These are phyloP conservation scores for Erysimum cheiri DNA, from an alignment of 441 rosid species.

Conservation along the genomic window DNA sequence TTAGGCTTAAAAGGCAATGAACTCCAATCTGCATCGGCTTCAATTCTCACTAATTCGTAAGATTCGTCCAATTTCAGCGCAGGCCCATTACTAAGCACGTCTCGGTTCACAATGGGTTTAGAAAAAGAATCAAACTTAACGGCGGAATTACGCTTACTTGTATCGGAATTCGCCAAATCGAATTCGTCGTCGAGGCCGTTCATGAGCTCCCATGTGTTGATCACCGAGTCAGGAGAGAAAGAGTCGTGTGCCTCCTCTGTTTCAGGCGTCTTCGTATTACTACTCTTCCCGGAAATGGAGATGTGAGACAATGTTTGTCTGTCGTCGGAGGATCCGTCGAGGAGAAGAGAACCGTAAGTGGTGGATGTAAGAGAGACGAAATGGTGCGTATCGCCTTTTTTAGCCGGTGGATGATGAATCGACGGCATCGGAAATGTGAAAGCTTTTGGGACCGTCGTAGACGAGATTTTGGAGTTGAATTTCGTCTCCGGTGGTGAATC, in stretches of 20 bases:
- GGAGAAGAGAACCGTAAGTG: slow-evolving; percentile 79
- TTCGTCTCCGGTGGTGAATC: slow-evolving; percentile 33
- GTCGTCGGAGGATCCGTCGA: slow-evolving; percentile 44
- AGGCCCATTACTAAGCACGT: slow-evolving; percentile 30
- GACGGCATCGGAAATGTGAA: slow-evolving; percentile 68
- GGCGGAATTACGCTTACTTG: slow-evolving; percentile 44
- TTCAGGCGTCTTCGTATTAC: neutral
- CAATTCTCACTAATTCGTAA: slow-evolving; percentile 44
- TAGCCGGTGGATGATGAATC: slow-evolving; percentile 84
- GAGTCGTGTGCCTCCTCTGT: slow-evolving; percentile 43
- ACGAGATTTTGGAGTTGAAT: slow-evolving; percentile 31
- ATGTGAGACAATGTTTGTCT: slow-evolving; percentile 34
- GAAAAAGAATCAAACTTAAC: slow-evolving; percentile 33
- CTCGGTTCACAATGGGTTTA: slow-evolving; percentile 42
- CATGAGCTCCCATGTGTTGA: slow-evolving; percentile 98
- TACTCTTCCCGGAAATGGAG: slow-evolving; percentile 14
- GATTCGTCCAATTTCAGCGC: slow-evolving; percentile 42
- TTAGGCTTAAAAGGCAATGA: slow-evolving; percentile 49
- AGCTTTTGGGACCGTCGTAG: slow-evolving; percentile 46
- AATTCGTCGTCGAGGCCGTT: slow-evolving; percentile 76
- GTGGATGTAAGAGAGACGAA: slow-evolving; percentile 82
- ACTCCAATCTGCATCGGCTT: slow-evolving; percentile 44
- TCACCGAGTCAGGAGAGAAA: slow-evolving; percentile 82
- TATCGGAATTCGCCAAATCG: slow-evolving; percentile 33
- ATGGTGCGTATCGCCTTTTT: slow-evolving; percentile 84